Conservation (phyloP, 352 stramenopile species). For the Aphanomyces astaci region DNA sequence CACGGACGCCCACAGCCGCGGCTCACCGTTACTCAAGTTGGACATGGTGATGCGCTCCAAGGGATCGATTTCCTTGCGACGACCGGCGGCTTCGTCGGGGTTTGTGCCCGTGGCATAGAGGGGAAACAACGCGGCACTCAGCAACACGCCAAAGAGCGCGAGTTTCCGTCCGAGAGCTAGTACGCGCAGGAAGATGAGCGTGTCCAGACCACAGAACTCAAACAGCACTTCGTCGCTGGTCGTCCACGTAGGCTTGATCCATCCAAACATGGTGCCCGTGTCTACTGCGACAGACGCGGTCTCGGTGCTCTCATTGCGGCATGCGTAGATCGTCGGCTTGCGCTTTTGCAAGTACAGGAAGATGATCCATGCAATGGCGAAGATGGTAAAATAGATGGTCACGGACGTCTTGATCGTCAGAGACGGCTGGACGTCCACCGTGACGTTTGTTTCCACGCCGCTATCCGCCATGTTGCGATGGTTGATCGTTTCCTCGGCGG, state of each 20-base stretch:
- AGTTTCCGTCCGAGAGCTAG: slow-evolving; percentile 60
- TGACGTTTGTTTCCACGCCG: slow-evolving; percentile 9
- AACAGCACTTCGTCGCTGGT: slow-evolving; percentile 58
- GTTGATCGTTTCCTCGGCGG: no score
- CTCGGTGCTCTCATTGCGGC: slow-evolving; percentile 34
- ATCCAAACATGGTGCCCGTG: slow-evolving; percentile 36
- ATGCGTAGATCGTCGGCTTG: slow-evolving; percentile 52
- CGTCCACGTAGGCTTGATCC: slow-evolving; percentile 37
- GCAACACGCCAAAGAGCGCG: slow-evolving; percentile 45
- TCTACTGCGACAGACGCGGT: slow-evolving; percentile 32
- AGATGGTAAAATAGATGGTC: slow-evolving; percentile 54
- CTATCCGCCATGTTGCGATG: background rate
- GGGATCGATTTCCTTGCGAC: slow-evolving; percentile 33
- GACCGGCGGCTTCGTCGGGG: slow-evolving; percentile 24
- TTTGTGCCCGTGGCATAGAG: slow-evolving; percentile 46
- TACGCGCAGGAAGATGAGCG: slow-evolving; percentile 61
- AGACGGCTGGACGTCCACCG: slow-evolving; percentile 52
- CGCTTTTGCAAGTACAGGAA: slow-evolving; percentile 52
- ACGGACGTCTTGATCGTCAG: slow-evolving; percentile 56
- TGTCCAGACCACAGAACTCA: slow-evolving; percentile 64
- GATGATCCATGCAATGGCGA: slow-evolving; percentile 39
- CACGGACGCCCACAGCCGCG: slow-evolving; percentile 54
- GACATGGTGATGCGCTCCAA: slow-evolving; percentile 67
- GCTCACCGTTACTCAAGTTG: slow-evolving; percentile 45
- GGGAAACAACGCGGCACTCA: slow-evolving; percentile 55